phyloP scores from a whole-genome alignment of 1,284 basidiomycete species.

The Termitomyces sp. region DNA sequence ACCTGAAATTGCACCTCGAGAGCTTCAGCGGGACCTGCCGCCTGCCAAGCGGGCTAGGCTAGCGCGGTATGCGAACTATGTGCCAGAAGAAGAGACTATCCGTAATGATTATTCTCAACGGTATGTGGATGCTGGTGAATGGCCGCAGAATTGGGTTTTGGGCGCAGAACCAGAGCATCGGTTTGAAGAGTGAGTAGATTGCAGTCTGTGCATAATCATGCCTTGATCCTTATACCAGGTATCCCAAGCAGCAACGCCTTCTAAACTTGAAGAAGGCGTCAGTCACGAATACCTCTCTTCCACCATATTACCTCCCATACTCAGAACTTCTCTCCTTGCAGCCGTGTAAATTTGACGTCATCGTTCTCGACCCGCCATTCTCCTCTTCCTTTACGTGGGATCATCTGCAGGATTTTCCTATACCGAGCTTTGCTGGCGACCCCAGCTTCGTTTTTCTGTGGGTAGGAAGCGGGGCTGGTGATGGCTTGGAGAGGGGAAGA shows the following conservation, averaged over 20 bases:
- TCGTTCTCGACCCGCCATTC: conserved; percentile 89
- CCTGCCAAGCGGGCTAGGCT: conserved; percentile 67
- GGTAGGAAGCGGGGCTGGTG: conserved; percentile 89
- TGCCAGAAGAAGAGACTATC: conserved; percentile 90
- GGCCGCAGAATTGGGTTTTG: conserved; percentile 88
- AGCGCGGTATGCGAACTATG: conserved; percentile 69
- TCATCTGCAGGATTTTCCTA: conserved; percentile 74
- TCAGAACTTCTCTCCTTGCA: conserved; percentile 50
- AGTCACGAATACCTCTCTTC: conserved; percentile 56
- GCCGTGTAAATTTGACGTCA: conserved; percentile 84
- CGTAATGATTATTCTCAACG: conserved; percentile 91
- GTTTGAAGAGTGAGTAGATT: conserved; percentile 83
- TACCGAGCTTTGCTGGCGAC: conserved; percentile 83
- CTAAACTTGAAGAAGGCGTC: conserved; percentile 74
- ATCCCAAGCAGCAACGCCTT: conserved; percentile 85
- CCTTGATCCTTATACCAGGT: conserved; percentile 43
- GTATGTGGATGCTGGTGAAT: conserved; percentile 86
- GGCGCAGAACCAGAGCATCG: conserved; percentile 81
- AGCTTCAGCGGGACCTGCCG: conserved; percentile 51
- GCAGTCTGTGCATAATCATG: not conserved
- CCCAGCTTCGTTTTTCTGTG: conserved; percentile 94
- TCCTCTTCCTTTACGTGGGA: conserved; percentile 82
- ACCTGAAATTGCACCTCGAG: conserved; percentile 35
- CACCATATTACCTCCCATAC: conserved; percentile 66
- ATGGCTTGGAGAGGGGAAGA: conserved; percentile 88